phyloP scores from a whole-genome alignment of 164 flowering plant species.

The Hamamelis virginiana region DNA sequence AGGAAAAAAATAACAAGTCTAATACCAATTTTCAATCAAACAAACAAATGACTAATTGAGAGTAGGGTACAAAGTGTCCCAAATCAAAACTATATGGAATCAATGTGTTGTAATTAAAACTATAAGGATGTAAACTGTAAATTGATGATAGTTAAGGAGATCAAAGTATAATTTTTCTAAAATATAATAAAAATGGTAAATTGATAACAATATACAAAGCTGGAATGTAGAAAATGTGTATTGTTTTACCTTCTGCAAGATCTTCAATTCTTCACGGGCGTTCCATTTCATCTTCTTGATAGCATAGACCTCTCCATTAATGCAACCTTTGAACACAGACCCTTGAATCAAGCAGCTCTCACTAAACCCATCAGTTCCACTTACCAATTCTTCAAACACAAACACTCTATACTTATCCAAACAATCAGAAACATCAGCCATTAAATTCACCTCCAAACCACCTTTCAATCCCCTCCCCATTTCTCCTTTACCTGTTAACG shows the following conservation, averaged over 20 bases:
- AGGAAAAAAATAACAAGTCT: too few relatives aligned
- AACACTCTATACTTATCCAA: slow-evolving; percentile 87
- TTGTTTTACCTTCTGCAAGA: slow-evolving; percentile 76
- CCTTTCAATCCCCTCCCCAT: slow-evolving; percentile 16
- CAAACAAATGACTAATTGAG: too few relatives aligned
- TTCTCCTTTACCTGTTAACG: slow-evolving; percentile 11
- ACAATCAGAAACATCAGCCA: slow-evolving; percentile 85
- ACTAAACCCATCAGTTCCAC: slow-evolving; percentile 68
- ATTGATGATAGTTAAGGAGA: too few relatives aligned
- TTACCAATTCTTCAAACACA: slow-evolving; percentile 58
- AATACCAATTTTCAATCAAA: too few relatives aligned
- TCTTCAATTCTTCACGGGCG: slow-evolving; percentile 87
- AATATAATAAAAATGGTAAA: too few relatives aligned
- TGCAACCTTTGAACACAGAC: slow-evolving; percentile 69
- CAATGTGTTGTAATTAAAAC: too few relatives aligned
- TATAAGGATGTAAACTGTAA: too few relatives aligned
- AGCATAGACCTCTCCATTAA: slow-evolving; percentile 63
- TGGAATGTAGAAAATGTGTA: too few relatives aligned
- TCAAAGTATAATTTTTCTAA: too few relatives aligned
- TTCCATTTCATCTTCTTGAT: slow-evolving; percentile 98
- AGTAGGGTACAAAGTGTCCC: too few relatives aligned
- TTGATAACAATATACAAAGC: too few relatives aligned
- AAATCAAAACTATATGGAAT: too few relatives aligned
- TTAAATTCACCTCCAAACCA: slow-evolving; percentile 40
- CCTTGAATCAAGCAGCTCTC: slow-evolving; percentile 63